Conservation (phyloP, 2,329 filamentous ascomycete genomes). For the Beauveria pseudobassiana region DNA sequence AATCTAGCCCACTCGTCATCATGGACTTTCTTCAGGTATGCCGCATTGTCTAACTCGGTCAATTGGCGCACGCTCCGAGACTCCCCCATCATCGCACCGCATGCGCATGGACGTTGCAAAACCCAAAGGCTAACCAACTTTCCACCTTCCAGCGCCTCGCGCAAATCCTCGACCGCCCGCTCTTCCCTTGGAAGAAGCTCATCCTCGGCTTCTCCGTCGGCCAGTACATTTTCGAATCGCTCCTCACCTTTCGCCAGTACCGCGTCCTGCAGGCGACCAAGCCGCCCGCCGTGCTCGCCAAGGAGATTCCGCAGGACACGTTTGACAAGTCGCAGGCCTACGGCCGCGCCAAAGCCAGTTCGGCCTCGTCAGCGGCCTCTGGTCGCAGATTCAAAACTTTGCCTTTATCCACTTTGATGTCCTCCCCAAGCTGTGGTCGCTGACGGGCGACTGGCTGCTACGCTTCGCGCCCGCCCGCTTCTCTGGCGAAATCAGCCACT, state of each 20-base stretch:
- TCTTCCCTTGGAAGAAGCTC: conserved; percentile 96
- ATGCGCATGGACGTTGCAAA: not conserved
- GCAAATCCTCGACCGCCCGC: conserved; percentile 77
- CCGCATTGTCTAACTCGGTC: no score
- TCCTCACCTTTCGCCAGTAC: conserved; percentile 86
- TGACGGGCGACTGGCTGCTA: conserved; percentile 68
- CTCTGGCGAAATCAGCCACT: conserved; percentile 87
- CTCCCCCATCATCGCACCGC: not conserved
- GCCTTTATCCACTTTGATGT: conserved; percentile 86
- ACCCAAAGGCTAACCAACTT: not conserved
- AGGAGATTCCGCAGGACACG: conserved; percentile 81
- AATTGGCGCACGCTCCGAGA: not conserved
- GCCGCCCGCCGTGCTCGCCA: conserved; percentile 77
- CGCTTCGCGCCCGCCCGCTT: conserved; percentile 70
- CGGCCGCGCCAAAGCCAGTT: conserved; percentile 94
- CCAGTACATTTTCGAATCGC: conserved; percentile 84
- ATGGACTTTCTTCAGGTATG: conserved; percentile 42
- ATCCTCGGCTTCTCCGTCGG: conserved; percentile 91
- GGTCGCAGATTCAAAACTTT: conserved; percentile 80
- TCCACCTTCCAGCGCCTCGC: conserved; percentile 55
- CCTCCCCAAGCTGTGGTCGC: conserved; percentile 81
- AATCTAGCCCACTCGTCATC: conserved; percentile 8
- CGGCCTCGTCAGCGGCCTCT: conserved; percentile 71
- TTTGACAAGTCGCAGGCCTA: conserved; percentile 97
- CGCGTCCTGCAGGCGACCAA: conserved; percentile 71